Conservation (phyloP, 768 basidiomycete species). For the Trametes cinnabarina region DNA sequence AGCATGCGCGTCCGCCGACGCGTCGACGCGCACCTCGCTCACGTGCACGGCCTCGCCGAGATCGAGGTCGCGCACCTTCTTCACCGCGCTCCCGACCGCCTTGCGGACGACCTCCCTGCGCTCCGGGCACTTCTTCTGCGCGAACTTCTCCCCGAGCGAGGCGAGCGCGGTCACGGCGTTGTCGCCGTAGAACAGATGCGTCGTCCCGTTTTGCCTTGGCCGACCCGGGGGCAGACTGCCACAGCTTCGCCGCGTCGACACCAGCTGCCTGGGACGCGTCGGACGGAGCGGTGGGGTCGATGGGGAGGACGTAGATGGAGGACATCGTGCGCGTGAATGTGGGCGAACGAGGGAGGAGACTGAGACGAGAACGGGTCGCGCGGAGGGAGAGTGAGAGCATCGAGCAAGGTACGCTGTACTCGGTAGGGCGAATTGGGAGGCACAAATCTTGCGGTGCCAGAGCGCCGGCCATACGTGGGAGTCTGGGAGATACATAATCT, state of each 20-base stretch:
- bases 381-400: neutral
- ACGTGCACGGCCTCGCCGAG: conserved; percentile 58
- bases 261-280: conserved; percentile 26
- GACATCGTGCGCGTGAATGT: conserved; percentile 7
- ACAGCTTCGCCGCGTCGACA: conserved; percentile 49
- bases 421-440: neutral
- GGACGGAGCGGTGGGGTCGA: conserved; percentile 30
- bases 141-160: conserved; percentile 24
- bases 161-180: conserved; percentile 25
- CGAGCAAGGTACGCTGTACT: neutral
- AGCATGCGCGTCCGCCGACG: conserved; percentile 68
- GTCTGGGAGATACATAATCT: too few relatives aligned
- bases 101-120: conserved; percentile 68
- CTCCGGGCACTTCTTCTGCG: conserved; percentile 28
- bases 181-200: conserved; percentile 56
- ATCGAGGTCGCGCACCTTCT: conserved; percentile 55
- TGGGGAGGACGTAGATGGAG: conserved; percentile 53
- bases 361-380: neutral
- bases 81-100: conserved; percentile 70
- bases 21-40: conserved; percentile 55
- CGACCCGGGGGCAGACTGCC: conserved; percentile 47
- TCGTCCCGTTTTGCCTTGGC: conserved; percentile 53
- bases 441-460: too few relatives aligned
- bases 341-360: conserved; percentile 2
- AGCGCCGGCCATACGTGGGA: too few relatives aligned